These are phyloP conservation scores for Coemansia sp. DNA, from an alignment of 192 early-diverging fungal species.

Conservation along the genomic window DNA sequence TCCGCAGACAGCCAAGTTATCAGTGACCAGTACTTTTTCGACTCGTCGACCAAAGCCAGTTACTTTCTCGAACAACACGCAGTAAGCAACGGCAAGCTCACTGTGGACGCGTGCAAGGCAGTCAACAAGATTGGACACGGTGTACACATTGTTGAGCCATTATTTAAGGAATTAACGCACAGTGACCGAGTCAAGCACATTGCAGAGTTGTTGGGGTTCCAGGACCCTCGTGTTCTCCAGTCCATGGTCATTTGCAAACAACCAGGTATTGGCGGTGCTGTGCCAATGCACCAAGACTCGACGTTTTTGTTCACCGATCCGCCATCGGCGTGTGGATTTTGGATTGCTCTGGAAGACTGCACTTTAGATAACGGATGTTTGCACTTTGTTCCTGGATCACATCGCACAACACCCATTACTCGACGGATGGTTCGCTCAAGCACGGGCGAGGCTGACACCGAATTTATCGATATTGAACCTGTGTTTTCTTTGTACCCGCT, in stretches of 20 bases:
- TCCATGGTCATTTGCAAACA: slow-evolving; percentile 91
- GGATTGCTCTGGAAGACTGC: slow-evolving; percentile 94
- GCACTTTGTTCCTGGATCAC: slow-evolving; percentile 79
- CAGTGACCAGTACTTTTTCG: slow-evolving; percentile 87
- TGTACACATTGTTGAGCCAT: slow-evolving; percentile 77
- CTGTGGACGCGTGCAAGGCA: slow-evolving; percentile 60
- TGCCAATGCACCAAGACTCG: slow-evolving; percentile 88
- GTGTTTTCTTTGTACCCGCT: slow-evolving; percentile 23
- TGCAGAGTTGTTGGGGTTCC: slow-evolving; percentile 60
- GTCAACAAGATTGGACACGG: slow-evolving; percentile 94
- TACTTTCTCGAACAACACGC: slow-evolving; percentile 91
- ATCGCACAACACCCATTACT: slow-evolving; percentile 60
- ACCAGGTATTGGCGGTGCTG: slow-evolving; percentile 62
- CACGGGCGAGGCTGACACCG: slow-evolving; percentile 11
- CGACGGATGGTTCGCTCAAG: slow-evolving; percentile 35
- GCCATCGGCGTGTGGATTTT: slow-evolving; percentile 78
- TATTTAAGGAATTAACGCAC: slow-evolving; percentile 68
- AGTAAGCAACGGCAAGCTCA: slow-evolving; percentile 61
- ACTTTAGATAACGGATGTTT: slow-evolving; percentile 84
- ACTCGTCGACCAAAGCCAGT: slow-evolving; percentile 76
- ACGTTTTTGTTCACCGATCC: slow-evolving; percentile 91
- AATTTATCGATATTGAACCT: slow-evolving; percentile 40
- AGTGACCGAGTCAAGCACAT: slow-evolving; percentile 56
- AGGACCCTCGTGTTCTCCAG: slow-evolving; percentile 76
- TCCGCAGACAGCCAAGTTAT: slow-evolving; percentile 60